Base-by-base conservation (phyloP, 768 basidiomycete genomes). In the Suillus fuscotomentosus region DNA sequence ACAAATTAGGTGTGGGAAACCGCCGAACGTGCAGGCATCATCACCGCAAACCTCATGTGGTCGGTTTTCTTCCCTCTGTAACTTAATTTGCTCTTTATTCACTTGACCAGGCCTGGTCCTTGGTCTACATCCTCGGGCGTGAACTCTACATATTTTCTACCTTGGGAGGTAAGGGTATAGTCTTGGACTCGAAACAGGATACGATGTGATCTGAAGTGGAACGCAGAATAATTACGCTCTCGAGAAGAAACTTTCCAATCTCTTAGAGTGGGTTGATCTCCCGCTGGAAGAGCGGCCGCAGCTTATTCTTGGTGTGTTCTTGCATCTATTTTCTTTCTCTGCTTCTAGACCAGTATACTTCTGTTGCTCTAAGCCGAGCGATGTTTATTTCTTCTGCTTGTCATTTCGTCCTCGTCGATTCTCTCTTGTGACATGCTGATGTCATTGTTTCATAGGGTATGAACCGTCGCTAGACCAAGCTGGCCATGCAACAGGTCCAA, bases 11-110 rank as follows among this genome's bases (percentile, higher is more conserved):
- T 97, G 82, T 97, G 95, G 95, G 92, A 94, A 71, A 95, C 94
- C 0, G 92, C 89, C 2, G 83, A 80, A 64, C 88, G 86, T 64
- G 87, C 88, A 5, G 89, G 89, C 0, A 73, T 94, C 13, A 79
- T 85, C 42, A 90, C 91, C 5, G 95, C 93, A 0, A 95, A 95
- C 69, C 81, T 95, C 51, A 97, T 97, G 95, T 97, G 95, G 94
- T 93, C 60, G 62, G 88, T 80, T 34, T 48, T 8, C 13, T 27
- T 27, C 3, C 39, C 14, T 45, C 1, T 48, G 15, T 31, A 24
- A 15, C 43, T 24, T 57, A 3, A n/a, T n/a, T 48, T 13, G 22
- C 43, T 36, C 65, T 10, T 56, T 41, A 3, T 8, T 43, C 17
- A 27, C 50, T 39, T 62, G 27, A 24, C 55, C 55, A 93, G 92